Percentiles rank a stretch among this genome's conserved stretches.
phyloP scores from a whole-genome alignment of 108 stramenopile genomes.

The Fragilaria radians region DNA sequence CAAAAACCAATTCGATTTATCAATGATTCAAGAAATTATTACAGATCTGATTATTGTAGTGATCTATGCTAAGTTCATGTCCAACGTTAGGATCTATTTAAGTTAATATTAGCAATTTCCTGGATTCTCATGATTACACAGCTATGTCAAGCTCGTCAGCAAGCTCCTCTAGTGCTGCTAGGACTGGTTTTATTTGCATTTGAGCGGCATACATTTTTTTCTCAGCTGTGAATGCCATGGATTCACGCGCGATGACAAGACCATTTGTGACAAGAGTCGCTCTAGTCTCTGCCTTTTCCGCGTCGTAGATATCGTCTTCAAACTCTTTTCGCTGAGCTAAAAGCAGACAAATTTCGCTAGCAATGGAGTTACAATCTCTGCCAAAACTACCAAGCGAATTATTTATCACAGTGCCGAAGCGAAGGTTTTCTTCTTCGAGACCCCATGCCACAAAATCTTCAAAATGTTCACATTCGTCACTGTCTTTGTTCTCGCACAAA shows the following conservation, averaged over 20 bases:
- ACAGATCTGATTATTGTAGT: too few relatives aligned
- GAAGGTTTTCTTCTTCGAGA: not conserved
- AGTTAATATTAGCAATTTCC: too few relatives aligned
- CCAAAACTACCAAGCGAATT: not conserved
- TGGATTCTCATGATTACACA: not conserved
- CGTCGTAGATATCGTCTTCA: not conserved
- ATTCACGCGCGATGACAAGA: not conserved
- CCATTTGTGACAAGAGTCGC: not conserved
- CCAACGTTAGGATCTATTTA: too few relatives aligned
- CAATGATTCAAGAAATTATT: too few relatives aligned
- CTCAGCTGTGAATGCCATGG: not conserved
- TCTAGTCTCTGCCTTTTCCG: not conserved
- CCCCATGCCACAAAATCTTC: conserved; percentile 1
- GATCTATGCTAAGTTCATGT: too few relatives aligned
- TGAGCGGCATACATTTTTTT: conserved; percentile 1
- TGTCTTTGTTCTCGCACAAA: not conserved
- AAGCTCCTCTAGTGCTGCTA: not conserved
- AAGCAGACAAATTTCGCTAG: not conserved
- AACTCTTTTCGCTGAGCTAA: not conserved
- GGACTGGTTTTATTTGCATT: not conserved
- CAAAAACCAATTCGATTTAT: too few relatives aligned
- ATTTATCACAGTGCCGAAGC: not conserved
- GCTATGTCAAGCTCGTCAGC: not conserved
- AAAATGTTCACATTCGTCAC: not conserved
- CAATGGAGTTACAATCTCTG: not conserved